Base-by-base conservation (phyloP, 2,329 filamentous ascomycete species). In the Xylaria sp. region DNA sequence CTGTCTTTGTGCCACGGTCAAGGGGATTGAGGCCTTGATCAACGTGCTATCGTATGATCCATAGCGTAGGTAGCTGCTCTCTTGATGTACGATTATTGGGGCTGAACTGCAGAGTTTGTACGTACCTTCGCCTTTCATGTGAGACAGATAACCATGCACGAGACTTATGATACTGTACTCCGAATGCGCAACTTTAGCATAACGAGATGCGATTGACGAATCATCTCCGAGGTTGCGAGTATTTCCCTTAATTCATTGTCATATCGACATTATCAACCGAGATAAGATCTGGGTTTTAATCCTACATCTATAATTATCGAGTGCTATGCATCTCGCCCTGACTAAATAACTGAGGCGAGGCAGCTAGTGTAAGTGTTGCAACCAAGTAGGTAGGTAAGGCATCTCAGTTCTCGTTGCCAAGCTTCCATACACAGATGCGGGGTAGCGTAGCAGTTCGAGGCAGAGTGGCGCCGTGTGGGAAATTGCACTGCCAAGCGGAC, bases 361-460 rank as follows among this genome's bases (percentile, higher is more conserved):
- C 24, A 27, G 24, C 24, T 27, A 27, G 24, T 27, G 24, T 27
- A 27, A 27, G 24, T 27, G 24, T 27, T 27, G 24, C 24, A 27
- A 27, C 24, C 24, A 27, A 27, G 39, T 42, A 42, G 14, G 39
- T 42, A 42, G 39, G 39, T 17, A 27, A 42, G 39, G 39, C 14
- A 47, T 17, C 42, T 30, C 36, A 39, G 34, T 65, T 58, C 62
- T 61, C 57, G 66, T 54, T 27, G 62, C 53, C 53, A 68, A 65
- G 62, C 39, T 59, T 61, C n/a, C 45, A 45, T 19, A 51, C 34
- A 30, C 34, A 11, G 48, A 48, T 65, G 66, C 66, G 66, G 66
- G 66, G 66, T 68, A 68, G 48, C 59, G 66, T 68, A 51, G 66
- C 39, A 65, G 54, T 51, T 58, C 53, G 27, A 62, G 63, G 55